These are phyloP conservation scores for Cystobasidium sp. DNA, from an alignment of 1,284 basidiomycete species.

Conservation along the genomic window DNA sequence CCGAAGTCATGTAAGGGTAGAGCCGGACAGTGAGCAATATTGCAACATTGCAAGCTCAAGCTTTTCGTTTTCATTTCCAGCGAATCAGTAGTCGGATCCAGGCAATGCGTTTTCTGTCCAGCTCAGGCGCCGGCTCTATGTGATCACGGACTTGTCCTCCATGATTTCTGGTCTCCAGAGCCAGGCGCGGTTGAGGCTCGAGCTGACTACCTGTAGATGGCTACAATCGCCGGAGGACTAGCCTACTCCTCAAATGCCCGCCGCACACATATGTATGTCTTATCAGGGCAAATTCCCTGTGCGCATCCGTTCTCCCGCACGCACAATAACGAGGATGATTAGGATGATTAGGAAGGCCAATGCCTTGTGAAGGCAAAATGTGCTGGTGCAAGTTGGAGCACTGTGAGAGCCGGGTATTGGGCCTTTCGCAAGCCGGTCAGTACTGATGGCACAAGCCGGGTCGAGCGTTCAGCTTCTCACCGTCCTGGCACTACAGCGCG, in stretches of 20 bases:
- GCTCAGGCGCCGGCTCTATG: slow-evolving; percentile 11
- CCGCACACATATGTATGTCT: slow-evolving; percentile 15
- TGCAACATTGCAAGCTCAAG: slow-evolving; percentile 15
- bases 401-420: slow-evolving; percentile 14
- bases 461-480: slow-evolving; percentile 12
- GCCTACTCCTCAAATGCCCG: slow-evolving; percentile 12
- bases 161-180: slow-evolving; percentile 15
- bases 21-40: slow-evolving; percentile 15
- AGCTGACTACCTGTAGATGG: slow-evolving; percentile 15
- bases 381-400: slow-evolving; percentile 15
- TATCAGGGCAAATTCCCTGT: slow-evolving; percentile 13
- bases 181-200: slow-evolving; percentile 13
- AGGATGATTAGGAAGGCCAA: slow-evolving; percentile 15
- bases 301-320: slow-evolving; percentile 14
- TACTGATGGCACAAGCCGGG: slow-evolving; percentile 12
- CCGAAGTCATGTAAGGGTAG: slow-evolving; percentile 15
- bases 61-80: slow-evolving; percentile 16
- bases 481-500: slow-evolving; percentile 8
- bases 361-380: slow-evolving; percentile 13
- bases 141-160: slow-evolving; percentile 12
- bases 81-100: slow-evolving; percentile 15
- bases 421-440: slow-evolving; percentile 12
- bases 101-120: slow-evolving; percentile 12
- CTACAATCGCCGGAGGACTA: slow-evolving; percentile 15
- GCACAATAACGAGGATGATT: slow-evolving; percentile 13